Evolutionary conservation across 495 filamentous ascomycete species (phyloP).

Genomic region (Achaetomiella virescens): DNA sequence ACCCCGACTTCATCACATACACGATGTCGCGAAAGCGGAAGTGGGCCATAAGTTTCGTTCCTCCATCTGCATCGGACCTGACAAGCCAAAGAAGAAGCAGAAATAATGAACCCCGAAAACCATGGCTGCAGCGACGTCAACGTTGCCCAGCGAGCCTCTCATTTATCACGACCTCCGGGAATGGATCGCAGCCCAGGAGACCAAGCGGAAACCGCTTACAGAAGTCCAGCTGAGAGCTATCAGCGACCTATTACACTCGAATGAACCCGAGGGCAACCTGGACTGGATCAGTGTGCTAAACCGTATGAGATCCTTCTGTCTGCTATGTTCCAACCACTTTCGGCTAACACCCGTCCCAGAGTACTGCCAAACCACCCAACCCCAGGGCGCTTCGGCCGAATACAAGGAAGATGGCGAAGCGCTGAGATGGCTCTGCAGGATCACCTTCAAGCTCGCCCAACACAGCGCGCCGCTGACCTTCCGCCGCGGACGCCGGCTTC

Average conservation of each 20-base stretch:
- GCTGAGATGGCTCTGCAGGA: conserved; percentile 18
- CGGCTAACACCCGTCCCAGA: conserved; percentile 10
- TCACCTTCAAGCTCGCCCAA: conserved; percentile 5
- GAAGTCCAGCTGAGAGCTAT: conserved; percentile 28
- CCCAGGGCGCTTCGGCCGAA: neutral
- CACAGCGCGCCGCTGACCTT: conserved; percentile 20
- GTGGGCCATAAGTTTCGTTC: too few species aligned
- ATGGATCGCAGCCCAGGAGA: conserved; percentile 33
- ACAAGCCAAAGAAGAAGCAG: neutral
- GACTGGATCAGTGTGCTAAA: conserved; percentile 37
- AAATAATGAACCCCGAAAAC: neutral
- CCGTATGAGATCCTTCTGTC: conserved; percentile 24
- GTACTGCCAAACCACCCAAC: conserved; percentile 11
- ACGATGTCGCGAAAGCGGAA: neutral
- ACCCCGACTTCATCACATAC: neutral
- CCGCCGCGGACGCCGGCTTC: conserved; percentile 23
- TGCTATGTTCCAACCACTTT: neutral
- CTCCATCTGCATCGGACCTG: neutral
- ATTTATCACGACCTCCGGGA: conserved; percentile 29
- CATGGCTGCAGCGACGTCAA: neutral
- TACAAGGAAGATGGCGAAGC: conserved; percentile 6
- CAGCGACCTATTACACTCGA: conserved; percentile 22
- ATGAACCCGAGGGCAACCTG: conserved; percentile 20
- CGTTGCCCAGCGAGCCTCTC: conserved; percentile 7
- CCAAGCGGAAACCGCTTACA: conserved; percentile 26